phyloP scores from a whole-genome alignment of 768 basidiomycete species.

The Symmetrospora coprosmae region DNA sequence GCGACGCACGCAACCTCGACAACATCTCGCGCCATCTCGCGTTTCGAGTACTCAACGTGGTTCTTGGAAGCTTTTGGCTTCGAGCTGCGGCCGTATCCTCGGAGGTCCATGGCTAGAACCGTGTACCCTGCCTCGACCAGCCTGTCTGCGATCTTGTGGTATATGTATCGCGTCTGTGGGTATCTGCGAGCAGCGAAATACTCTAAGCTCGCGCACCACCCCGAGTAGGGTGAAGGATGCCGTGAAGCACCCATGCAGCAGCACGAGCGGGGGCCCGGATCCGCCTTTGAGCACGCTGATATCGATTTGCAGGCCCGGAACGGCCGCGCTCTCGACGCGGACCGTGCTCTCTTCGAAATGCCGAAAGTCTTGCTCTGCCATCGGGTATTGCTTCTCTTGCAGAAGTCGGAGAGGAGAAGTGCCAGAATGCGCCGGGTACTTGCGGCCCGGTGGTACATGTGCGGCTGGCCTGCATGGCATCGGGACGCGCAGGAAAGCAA shows the following conservation, averaged over 20 bases:
- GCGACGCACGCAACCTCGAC: conserved; percentile 33
- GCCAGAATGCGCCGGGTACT: too few relatives aligned
- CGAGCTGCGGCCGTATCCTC: conserved; percentile 14
- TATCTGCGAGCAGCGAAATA: too few relatives aligned
- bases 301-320: too few relatives aligned
- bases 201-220: too few relatives aligned
- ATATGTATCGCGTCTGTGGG: conserved; percentile 15
- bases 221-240: neutral
- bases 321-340: too few relatives aligned
- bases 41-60: conserved; percentile 35
- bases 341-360: too few relatives aligned
- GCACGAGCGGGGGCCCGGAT: conserved; percentile 7
- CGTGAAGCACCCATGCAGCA: conserved; percentile 2
- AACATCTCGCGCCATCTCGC: conserved; percentile 35
- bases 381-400: too few relatives aligned
- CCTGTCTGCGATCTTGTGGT: conserved; percentile 13
- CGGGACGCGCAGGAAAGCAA: too few relatives aligned
- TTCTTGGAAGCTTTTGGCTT: conserved; percentile 3
- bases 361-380: too few relatives aligned
- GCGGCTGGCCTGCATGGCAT: too few relatives aligned
- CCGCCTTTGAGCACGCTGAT: conserved; percentile 11
- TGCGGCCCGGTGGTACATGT: too few relatives aligned
- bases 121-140: conserved; percentile 21
- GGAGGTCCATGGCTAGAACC: conserved; percentile 3
- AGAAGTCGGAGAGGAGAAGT: too few relatives aligned